These are phyloP conservation scores for Penstemon eatonii DNA, from an alignment of 257 asterid species.

Conservation along the genomic window DNA sequence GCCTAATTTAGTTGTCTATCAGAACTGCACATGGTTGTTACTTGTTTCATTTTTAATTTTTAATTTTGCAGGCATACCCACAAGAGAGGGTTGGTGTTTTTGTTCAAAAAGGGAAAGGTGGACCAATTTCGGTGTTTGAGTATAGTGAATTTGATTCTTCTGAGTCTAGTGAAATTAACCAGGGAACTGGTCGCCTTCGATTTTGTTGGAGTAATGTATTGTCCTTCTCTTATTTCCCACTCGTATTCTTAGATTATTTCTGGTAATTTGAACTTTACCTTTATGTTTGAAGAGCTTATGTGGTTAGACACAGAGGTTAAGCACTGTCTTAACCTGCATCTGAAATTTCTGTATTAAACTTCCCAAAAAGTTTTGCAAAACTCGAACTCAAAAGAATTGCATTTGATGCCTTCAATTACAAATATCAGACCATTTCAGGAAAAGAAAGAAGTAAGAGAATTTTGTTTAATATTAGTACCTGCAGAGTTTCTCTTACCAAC, in stretches of 20 bases:
- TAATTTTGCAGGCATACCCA: slow-evolving; percentile 72
- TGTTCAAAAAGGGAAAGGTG: slow-evolving; percentile 90
- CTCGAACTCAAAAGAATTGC: background rate
- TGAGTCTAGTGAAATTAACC: slow-evolving; percentile 71
- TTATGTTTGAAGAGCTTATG: background rate
- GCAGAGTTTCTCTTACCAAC: background rate
- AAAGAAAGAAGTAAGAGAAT: background rate
- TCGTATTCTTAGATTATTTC: slow-evolving; percentile 1
- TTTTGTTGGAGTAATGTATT: slow-evolving; percentile 96
- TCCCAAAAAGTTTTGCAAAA: background rate
- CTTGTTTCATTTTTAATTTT: slow-evolving; percentile 12
- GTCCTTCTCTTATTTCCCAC: slow-evolving; percentile 24
- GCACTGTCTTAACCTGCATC: slow-evolving; percentile 3
- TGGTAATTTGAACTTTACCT: background rate
- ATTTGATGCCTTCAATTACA: slow-evolving; percentile 1
- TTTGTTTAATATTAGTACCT: background rate
- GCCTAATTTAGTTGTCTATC: background rate
- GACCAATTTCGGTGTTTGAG: slow-evolving; percentile 93
- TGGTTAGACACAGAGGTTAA: slow-evolving; percentile 1
- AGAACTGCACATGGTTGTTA: slow-evolving; percentile 1
- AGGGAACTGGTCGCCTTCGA: slow-evolving; percentile 92
- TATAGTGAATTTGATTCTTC: slow-evolving; percentile 85
- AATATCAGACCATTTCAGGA: background rate
- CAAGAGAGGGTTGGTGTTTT: slow-evolving; percentile 98
- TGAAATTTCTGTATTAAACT: background rate